Percentiles rank a stretch among this genome's conserved stretches.
phyloP scores from a whole-genome alignment of 192 early-diverging fungal genomes.

The Coemansia javaensis region DNA sequence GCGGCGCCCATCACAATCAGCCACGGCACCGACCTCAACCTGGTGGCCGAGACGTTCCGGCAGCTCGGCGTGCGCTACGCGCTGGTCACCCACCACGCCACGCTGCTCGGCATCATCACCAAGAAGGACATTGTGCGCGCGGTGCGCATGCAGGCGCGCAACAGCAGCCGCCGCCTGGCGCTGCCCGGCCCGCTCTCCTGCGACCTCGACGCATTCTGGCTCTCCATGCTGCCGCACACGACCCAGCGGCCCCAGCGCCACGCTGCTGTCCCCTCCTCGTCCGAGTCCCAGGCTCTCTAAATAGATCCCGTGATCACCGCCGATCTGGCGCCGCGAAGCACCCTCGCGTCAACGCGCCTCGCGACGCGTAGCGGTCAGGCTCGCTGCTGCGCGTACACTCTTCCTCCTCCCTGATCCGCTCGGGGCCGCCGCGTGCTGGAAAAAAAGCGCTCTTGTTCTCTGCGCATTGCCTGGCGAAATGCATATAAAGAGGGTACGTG shows the following conservation, averaged over 20 bases:
- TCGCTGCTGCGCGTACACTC: too few relatives aligned
- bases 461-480: slow-evolving; percentile 1
- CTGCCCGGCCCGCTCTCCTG: slow-evolving; percentile 12
- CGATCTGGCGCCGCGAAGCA: too few relatives aligned
- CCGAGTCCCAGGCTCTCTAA: slow-evolving; percentile 24
- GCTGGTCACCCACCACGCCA: slow-evolving; percentile 34
- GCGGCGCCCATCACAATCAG: slow-evolving; percentile 61
- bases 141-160: slow-evolving; percentile 42
- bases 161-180: slow-evolving; percentile 15
- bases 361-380: too few relatives aligned
- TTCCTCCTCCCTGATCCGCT: too few relatives aligned
- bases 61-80: slow-evolving; percentile 65
- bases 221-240: not conserved
- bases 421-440: too few relatives aligned
- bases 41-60: slow-evolving; percentile 62
- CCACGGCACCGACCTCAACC: slow-evolving; percentile 58
- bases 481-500: slow-evolving; percentile 45
- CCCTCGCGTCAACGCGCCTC: too few relatives aligned
- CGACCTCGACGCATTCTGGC: not conserved
- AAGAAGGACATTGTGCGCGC: slow-evolving; percentile 65
- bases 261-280: slow-evolving; percentile 4
- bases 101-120: slow-evolving; percentile 62
- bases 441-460: not conserved
- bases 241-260: slow-evolving; percentile 3
- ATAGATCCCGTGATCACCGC: not conserved